Evolutionary conservation across 257 asterid genomes (phyloP).

Genomic region (Nicotiana tabacum): DNA sequence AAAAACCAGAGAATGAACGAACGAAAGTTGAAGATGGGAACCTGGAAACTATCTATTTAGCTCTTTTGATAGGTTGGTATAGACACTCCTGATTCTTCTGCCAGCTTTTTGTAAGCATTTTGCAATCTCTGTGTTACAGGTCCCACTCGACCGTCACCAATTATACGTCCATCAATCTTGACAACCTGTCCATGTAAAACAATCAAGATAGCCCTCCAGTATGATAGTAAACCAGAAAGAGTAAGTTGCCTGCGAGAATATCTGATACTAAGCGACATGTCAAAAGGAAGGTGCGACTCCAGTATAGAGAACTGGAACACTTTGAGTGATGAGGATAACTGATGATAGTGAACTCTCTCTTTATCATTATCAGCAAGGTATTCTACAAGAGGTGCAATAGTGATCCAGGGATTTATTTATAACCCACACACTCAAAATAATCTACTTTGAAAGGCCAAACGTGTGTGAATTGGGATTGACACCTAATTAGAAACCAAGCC

Average conservation of each 20-base stretch:
- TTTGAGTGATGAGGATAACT: background rate
- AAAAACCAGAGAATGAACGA: background rate
- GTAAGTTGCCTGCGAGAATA: background rate
- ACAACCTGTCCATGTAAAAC: slow-evolving; percentile 42
- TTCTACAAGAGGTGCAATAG: background rate
- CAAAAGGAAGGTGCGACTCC: background rate
- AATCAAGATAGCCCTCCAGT: slow-evolving; percentile 12
- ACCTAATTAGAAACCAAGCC: background rate
- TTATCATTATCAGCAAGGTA: background rate
- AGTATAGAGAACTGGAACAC: background rate
- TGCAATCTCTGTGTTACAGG: slow-evolving; percentile 69
- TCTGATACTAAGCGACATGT: background rate
- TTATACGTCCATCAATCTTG: slow-evolving; percentile 68
- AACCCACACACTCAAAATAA: background rate
- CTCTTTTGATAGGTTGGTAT: slow-evolving; percentile 59
- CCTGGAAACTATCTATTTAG: slow-evolving; percentile 19
- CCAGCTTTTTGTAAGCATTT: slow-evolving; percentile 46
- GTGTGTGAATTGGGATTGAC: background rate
- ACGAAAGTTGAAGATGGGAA: background rate
- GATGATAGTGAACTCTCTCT: background rate
- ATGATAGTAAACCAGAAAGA: slow-evolving; percentile 2
- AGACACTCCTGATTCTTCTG: slow-evolving; percentile 62
- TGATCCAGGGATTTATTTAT: background rate
- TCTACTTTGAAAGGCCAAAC: background rate
- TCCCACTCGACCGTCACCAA: slow-evolving; percentile 84